Conservation (phyloP, 306 rosid species). For the Leucaena leucocephala region DNA sequence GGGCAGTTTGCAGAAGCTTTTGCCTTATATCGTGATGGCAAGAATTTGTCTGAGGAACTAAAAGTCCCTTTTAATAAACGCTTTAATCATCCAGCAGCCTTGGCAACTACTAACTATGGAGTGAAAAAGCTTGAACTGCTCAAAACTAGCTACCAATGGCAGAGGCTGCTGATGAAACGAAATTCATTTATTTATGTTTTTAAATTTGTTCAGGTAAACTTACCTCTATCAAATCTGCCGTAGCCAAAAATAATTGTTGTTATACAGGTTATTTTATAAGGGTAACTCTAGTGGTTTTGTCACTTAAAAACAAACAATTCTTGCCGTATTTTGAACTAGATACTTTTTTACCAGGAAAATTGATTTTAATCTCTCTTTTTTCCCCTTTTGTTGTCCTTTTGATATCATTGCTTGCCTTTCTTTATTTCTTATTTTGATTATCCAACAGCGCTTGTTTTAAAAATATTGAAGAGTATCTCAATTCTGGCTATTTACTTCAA, state of each 20-base stretch:
- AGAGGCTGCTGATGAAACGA: conserved; percentile 83
- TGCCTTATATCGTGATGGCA: conserved; percentile 67
- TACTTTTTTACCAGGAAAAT: not conserved
- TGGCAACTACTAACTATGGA: conserved; percentile 80
- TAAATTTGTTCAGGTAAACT: conserved; percentile 89
- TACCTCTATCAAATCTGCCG: not conserved
- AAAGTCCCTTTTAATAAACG: conserved; percentile 77
- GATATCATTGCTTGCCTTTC: not conserved
- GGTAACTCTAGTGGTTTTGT: conserved; percentile 4
- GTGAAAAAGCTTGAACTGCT: conserved; percentile 70
- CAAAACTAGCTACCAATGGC: conserved; percentile 80
- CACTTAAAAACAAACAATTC: conserved; percentile 11
- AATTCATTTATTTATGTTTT: conserved; percentile 92
- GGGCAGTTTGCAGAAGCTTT: conserved; percentile 84
- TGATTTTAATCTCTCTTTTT: not conserved
- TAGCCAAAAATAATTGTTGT: conserved; percentile 7
- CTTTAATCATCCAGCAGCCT: conserved; percentile 89
- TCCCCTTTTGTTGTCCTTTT: not conserved
- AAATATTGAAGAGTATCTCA: not conserved
- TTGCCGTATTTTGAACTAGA: not conserved
- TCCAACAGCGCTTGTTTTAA: not conserved
- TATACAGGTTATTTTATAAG: conserved; percentile 6
- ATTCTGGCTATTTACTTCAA: conserved; percentile 2
- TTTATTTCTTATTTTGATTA: conserved; percentile 10
- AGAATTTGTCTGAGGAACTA: conserved; percentile 70